These are phyloP conservation scores for Epichloe sp. DNA, from an alignment of 2,329 filamentous ascomycete species.

Conservation along the genomic window DNA sequence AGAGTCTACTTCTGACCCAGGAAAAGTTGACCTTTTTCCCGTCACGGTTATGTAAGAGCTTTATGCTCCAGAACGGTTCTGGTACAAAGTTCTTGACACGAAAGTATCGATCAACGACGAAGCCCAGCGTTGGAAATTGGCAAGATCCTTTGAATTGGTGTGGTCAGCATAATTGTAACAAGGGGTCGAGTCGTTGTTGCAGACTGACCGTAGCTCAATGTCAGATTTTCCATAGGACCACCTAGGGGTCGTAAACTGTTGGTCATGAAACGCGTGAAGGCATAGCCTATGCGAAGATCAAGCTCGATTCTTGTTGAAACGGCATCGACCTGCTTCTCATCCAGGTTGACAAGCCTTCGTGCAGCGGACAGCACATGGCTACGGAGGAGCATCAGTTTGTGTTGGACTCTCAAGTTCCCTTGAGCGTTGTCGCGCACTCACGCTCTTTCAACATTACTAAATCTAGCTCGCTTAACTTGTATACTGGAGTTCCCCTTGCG, in stretches of 20 bases:
- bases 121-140: constrained; percentile 92
- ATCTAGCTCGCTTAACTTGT: constrained; percentile 72
- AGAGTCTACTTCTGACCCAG: constrained; percentile 73
- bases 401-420: background rate
- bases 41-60: constrained; percentile 65
- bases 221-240: constrained; percentile 46
- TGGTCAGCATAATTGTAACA: background rate
- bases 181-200: background rate
- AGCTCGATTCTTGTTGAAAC: constrained; percentile 84
- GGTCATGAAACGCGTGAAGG: constrained; percentile 82
- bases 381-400: constrained; percentile 7
- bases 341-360: constrained; percentile 59
- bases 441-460: constrained; percentile 93
- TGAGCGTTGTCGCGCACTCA: constrained; percentile 26
- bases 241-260: constrained; percentile 62
- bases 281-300: constrained; percentile 81
- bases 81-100: constrained; percentile 87
- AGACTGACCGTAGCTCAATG: constrained; percentile 66
- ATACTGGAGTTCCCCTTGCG: constrained; percentile 58
- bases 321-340: constrained; percentile 76
- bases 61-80: constrained; percentile 88
- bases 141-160: constrained; percentile 53
- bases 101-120: constrained; percentile 93
- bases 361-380: constrained; percentile 83
- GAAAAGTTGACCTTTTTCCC: constrained; percentile 68